phyloP scores from a whole-genome alignment of 345 rosid genomes.

The Bruguiera parviflora region DNA sequence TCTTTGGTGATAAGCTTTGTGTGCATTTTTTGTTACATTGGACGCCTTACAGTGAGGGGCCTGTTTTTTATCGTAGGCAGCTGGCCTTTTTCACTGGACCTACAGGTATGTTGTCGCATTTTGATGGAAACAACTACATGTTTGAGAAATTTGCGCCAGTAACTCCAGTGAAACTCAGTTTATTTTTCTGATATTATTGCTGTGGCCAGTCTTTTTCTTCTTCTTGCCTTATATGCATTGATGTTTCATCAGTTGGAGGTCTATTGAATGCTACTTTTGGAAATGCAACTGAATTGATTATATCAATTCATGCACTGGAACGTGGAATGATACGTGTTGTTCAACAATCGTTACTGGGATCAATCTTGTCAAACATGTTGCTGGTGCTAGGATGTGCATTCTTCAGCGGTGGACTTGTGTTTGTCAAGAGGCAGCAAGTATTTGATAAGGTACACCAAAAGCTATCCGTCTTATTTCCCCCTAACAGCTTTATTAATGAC shows the following conservation, averaged over 20 bases:
- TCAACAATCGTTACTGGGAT: constrained; percentile 52
- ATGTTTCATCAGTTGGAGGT: constrained; percentile 38
- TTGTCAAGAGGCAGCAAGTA: constrained; percentile 36
- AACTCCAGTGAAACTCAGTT: background rate
- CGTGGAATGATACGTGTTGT: constrained; percentile 46
- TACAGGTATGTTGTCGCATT: constrained; percentile 23
- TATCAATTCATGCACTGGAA: constrained; percentile 43
- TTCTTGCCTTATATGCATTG: too few species aligned
- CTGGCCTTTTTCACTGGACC: constrained; percentile 51
- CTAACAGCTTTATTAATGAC: background rate
- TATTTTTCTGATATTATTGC: too few species aligned
- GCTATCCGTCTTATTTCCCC: background rate
- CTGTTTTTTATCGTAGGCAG: constrained; percentile 37
- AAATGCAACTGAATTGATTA: constrained; percentile 53
- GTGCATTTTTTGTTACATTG: background rate
- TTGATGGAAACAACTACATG: too few species aligned
- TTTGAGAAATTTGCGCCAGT: background rate
- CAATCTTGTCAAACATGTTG: constrained; percentile 53
- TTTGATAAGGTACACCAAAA: constrained; percentile 35
- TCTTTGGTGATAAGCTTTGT: background rate
- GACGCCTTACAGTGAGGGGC: constrained; percentile 8
- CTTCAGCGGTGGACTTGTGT: constrained; percentile 47
- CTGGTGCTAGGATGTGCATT: constrained; percentile 56
- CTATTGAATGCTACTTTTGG: constrained; percentile 51
- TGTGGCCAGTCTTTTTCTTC: too few species aligned